Base-by-base conservation (phyloP, 2,329 filamentous ascomycete species). In the Didymella glomerata region DNA sequence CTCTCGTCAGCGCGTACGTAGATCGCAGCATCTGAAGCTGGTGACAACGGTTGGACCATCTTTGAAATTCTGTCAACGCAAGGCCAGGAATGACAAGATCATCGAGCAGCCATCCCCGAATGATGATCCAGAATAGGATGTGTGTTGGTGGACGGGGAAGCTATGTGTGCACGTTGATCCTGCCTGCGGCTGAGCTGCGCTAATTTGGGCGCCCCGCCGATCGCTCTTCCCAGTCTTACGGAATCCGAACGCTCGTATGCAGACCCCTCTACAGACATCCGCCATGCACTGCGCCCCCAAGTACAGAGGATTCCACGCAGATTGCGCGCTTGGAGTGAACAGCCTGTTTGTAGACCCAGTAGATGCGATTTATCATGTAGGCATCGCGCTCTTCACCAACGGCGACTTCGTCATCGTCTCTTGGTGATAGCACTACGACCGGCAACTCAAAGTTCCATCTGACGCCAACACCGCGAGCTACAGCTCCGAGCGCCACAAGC, bases 101-200 rank as follows among this genome's bases (percentile, higher is more conserved):
- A 32, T 9, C 10, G 36, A 32, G 41, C 4, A 20, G n/a, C 16
- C 16, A 16, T 41, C 3, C 16, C 41, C 40, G 9, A 44, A 20
- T 14, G n/a, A 9, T 22, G 20, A 41, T 30, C 34, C 41, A 51
- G 13, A 18, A 25, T 16, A 27, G 45, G 14, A 42, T 30, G n/a
- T 45, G 25, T n/a, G 38, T 44, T 48, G 34, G 36, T 30, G 49
- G 49, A 36, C 22, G 27, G 50, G 47, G n/a, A 45, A 20, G 36
- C 36, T 8, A 48, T 44, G 44, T 40, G n/a, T 48, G 36, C 49
- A 44, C 40, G 38, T n/a, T 49, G 51, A 59, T 45, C 56, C 46
- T 54, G 46, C 41, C 34, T 38, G 47, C 56, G 56, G 51, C 56
- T 59, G 56, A 59, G 56, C 50, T 42, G 34, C 54, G 41, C 51